Conservation (phyloP, 441 rosid genomes). For the Metrosideros polymorpha region DNA sequence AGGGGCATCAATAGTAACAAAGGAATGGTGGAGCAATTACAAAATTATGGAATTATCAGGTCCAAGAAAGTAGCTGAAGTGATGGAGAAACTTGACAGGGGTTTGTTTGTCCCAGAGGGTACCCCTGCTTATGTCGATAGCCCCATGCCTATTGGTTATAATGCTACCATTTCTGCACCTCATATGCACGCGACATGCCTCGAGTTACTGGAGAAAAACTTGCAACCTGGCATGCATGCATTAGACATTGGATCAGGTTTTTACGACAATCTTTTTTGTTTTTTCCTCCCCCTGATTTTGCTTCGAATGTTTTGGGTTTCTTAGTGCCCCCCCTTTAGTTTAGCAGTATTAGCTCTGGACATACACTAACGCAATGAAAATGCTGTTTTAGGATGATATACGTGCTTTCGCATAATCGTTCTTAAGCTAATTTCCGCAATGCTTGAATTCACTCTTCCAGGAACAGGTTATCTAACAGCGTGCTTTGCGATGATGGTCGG, state of each 20-base stretch:
- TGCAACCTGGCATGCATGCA: slow-evolving; percentile 86
- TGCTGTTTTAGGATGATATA: background rate
- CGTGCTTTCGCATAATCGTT: background rate
- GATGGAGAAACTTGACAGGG: slow-evolving; percentile 84
- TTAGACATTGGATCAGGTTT: slow-evolving; percentile 95
- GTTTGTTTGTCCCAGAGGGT: slow-evolving; percentile 61
- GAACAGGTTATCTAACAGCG: slow-evolving; percentile 92
- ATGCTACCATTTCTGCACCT: slow-evolving; percentile 94
- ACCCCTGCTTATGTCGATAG: slow-evolving; percentile 66
- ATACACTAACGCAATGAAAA: background rate
- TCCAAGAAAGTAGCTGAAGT: slow-evolving; percentile 66
- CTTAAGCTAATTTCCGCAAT: background rate
- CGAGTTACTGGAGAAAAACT: slow-evolving; percentile 58
- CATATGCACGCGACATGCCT: slow-evolving; percentile 98
- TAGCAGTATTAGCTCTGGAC: background rate
- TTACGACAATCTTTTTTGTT: background rate
- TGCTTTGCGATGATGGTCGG: slow-evolving; percentile 95
- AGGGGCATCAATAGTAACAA: slow-evolving; percentile 48
- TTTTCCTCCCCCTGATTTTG: background rate
- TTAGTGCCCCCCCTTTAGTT: background rate
- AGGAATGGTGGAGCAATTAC: slow-evolving; percentile 61
- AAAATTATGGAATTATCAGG: slow-evolving; percentile 42
- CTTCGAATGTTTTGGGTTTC: background rate
- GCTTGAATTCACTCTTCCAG: slow-evolving; percentile 17
- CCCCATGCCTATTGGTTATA: slow-evolving; percentile 80